Conservation (phyloP, 2,329 filamentous ascomycete genomes). For the Rosellinia necatrix region DNA sequence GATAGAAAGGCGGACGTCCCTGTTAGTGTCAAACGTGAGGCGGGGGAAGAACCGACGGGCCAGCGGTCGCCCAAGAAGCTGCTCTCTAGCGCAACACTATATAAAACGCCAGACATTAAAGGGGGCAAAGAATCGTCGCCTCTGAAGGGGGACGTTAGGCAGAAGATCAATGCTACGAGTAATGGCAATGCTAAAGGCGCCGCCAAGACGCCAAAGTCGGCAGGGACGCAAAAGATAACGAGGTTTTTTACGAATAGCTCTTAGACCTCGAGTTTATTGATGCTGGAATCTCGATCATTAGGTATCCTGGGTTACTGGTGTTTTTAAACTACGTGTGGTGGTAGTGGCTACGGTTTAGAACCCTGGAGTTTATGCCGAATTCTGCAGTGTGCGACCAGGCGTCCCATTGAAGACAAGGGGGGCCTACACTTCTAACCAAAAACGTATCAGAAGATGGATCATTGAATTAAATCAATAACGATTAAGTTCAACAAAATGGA, state of each 20-base stretch:
- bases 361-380: no score
- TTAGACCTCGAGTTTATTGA: no score
- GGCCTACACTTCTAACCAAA: no score
- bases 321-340: no score
- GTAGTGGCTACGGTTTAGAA: no score
- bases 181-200: constrained; percentile 47
- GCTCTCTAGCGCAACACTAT: constrained; percentile 18
- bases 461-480: no score
- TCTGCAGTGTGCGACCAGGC: no score
- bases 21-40: constrained; percentile 37
- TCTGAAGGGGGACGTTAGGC: constrained; percentile 31
- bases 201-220: constrained; percentile 33
- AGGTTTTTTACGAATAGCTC: constrained; percentile 53
- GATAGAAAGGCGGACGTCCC: background rate
- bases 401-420: no score
- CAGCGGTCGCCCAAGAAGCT: constrained; percentile 38
- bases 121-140: constrained; percentile 23
- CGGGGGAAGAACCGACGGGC: constrained; percentile 22
- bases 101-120: background rate
- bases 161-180: constrained; percentile 48
- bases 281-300: no score
- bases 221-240: constrained; percentile 52
- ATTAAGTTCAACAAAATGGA: no score
- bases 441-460: no score
- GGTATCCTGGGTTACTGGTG: no score